Evolutionary conservation across 2,329 filamentous ascomycete species (phyloP), one percentile per base, ranked within the genome.

Genomic region (Lasiodiplodia sp.): DNA sequence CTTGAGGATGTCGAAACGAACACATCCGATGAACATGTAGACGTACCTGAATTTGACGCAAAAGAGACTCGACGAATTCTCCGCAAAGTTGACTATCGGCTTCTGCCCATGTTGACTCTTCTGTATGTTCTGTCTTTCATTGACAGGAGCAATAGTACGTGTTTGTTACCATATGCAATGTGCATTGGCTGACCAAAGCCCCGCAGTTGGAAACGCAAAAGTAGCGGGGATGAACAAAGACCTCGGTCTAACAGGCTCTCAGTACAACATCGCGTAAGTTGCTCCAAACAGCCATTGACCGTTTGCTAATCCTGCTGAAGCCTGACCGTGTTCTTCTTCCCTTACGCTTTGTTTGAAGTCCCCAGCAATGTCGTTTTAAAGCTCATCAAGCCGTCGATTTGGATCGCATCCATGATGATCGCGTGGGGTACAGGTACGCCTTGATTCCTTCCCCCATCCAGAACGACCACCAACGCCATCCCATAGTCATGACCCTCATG

Each of bases 281-380:
- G 2, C 47, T 6, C 18, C 11, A 18, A 6, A 7, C 18, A n/a
- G 16, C 16, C 10, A n/a, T 10, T 14, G 11, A 44, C 21, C 18
- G 4, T 7, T n/a, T 21, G 23, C 57, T 31, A 25, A 12, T 6
- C 6, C 0, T 7, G 3, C 4, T 4, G 0, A 2, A 62, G 57
- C 10, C 57, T 62, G 16, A 62, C 57, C 8, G 57, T 49, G 1
- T 62, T 62, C 8, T 62, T 62, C 57, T 62, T 62, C 25, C 57
- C 57, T 8, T 62, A 62, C n/a, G 57, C 31, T 4, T 12, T 56
- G 14, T 84, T 56, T 25, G 63, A 66, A 69, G 78, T 75, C 2
- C 87, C 87, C 0, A 87, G 85, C 72, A 88, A 88, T 70, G 86
- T 88, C 69, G 77, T 88, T 7, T 81, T 89, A 69, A 80, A 82